Base-by-base conservation (phyloP, 768 basidiomycete genomes). In the Phanerochaete carnosa region DNA sequence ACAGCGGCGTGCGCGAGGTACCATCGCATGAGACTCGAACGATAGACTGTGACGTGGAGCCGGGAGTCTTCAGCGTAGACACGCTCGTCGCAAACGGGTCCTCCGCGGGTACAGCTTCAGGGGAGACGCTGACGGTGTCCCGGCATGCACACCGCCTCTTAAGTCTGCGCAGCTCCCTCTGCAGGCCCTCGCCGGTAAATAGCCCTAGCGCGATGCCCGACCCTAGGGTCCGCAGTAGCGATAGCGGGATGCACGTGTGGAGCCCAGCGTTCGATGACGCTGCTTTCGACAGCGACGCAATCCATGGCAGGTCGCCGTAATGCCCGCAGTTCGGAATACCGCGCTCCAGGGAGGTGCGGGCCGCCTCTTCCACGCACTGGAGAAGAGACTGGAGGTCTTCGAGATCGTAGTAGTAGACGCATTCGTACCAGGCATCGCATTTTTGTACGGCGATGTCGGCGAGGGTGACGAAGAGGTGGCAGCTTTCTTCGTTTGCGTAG, bases 381-480 rank as follows among this genome's bases (percentile, higher is more conserved):
- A 60, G 15, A 3, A 60, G 45, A 13, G 51, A 33, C 16, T 29
- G 22, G 13, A 60, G 35, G 23, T 54, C 51, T 11, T 54, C 52
- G 11, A 25, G 30, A 19, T 60, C 28, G 39, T 60, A 35, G 13
- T 13, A 25, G 16, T 16, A 26, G 51, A 43, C 25, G 29, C 25
- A n/a, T n/a, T n/a, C n/a, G n/a, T n/a, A 19, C 35, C 53, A 54
- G 3, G 25, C 26, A 26, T 33, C 25, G 51, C 59, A 60, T 29
- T 28, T 45, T 5, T 26, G 11, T 3, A 60, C 26, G 28, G 59
- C 59, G 8, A 45, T 6, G 30, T 60, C 26, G 9, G 39, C 26
- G 37, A 60, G 51, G 3, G 59, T 54, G 43, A 54, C 51, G 45
- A 60, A 60, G 25, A 60, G 52, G 25, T 60, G 59, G 33, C 59